phyloP scores from a whole-genome alignment of 192 early-diverging fungal species.

The Coemansia sp. region DNA sequence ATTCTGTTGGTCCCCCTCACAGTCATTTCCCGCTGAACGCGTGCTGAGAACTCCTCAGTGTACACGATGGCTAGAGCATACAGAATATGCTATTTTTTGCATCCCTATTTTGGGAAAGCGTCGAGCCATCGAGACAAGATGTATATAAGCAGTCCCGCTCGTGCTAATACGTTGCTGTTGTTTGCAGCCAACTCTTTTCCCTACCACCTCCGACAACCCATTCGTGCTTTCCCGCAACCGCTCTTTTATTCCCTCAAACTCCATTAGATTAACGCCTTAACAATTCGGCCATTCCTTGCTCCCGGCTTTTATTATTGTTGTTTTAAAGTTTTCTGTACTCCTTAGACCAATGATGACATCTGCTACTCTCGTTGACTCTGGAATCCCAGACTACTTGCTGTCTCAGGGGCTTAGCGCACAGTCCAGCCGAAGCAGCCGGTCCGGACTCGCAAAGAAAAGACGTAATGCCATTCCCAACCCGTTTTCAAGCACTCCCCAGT shows the following conservation, averaged over 20 bases:
- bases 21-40: background rate
- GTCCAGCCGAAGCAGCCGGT: conserved; percentile 13
- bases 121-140: background rate
- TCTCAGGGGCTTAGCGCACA: conserved; percentile 34
- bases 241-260: too few relatives aligned
- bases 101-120: background rate
- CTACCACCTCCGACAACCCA: too few relatives aligned
- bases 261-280: too few relatives aligned
- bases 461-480: conserved; percentile 8
- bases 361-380: background rate
- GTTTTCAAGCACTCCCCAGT: background rate
- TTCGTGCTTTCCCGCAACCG: too few relatives aligned
- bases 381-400: conserved; percentile 15
- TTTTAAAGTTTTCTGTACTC: background rate
- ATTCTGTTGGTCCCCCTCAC: background rate
- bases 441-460: background rate
- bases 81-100: background rate
- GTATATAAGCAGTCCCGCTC: too few relatives aligned
- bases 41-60: background rate
- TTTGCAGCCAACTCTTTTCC: too few relatives aligned
- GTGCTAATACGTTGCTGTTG: too few relatives aligned
- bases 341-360: background rate
- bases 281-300: too few relatives aligned
- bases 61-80: background rate
- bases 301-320: background rate